Evolutionary conservation across 1,139 yeast species (phyloP).

Genomic region (Pichia sp.): DNA sequence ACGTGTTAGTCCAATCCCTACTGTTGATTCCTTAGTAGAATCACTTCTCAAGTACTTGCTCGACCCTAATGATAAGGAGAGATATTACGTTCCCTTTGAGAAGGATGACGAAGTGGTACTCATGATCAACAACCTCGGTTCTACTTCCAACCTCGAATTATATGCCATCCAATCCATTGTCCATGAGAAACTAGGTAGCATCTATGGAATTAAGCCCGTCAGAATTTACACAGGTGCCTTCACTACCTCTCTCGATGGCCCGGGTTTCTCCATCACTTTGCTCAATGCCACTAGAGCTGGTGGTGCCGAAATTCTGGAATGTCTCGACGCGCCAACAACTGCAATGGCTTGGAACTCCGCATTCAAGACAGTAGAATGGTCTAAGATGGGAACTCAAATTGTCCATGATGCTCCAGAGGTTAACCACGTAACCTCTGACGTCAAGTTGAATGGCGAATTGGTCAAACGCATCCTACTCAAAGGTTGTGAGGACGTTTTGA

Average conservation of each 20-base stretch:
- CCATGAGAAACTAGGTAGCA: conserved; percentile 34
- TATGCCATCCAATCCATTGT: conserved; percentile 53
- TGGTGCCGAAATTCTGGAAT: conserved; percentile 34
- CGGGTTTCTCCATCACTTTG: conserved; percentile 82
- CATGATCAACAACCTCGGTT: conserved; percentile 76
- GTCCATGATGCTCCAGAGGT: conserved; percentile 26
- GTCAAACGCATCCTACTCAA: conserved; percentile 35
- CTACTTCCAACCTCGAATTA: conserved; percentile 72
- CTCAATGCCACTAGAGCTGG: conserved; percentile 54
- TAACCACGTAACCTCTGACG: conserved; percentile 26
- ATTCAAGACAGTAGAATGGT: conserved; percentile 28
- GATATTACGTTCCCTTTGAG: conserved; percentile 64
- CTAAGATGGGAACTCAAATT: conserved; percentile 32
- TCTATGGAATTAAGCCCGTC: conserved; percentile 53
- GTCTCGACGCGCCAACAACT: conserved; percentile 62
- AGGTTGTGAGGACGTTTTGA: conserved; percentile 46
- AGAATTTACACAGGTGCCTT: conserved; percentile 67
- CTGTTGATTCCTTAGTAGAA: conserved; percentile 47
- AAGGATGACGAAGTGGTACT: conserved; percentile 59
- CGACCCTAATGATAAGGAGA: conserved; percentile 52
- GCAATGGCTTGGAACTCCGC: conserved; percentile 74
- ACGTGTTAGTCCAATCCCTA: conserved; percentile 65
- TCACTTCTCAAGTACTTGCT: conserved; percentile 48
- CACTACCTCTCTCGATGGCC: conserved; percentile 82
- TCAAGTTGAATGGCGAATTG: conserved; percentile 35